Base-by-base conservation (phyloP, 1,284 basidiomycete genomes). In the Cutaneotrichosporon sp. region DNA sequence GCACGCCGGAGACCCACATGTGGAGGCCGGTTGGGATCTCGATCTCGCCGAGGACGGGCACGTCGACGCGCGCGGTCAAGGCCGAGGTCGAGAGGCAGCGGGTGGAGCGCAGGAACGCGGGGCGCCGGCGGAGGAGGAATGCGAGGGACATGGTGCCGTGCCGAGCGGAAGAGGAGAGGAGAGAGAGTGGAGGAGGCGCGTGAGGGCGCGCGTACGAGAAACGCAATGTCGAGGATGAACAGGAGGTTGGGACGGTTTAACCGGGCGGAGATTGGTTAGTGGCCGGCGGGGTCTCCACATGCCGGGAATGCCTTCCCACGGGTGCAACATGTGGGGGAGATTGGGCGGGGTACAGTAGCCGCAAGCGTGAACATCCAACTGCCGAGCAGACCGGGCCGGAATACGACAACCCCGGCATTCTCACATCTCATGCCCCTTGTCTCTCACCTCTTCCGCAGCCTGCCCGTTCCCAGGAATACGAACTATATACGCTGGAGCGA, bases 21-120 rank as follows among this genome's bases (percentile, higher is more conserved):
- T 95, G 95, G 46, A 95, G 84, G 34, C 91, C 92, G 4, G 90
- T 91, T 18, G 87, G 87, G 34, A 92, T 82, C 33, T 82, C 81
- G 59, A 91, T 80, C 70, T 81, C 81, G 31, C 72, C 72, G 13
- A 68, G 60, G 46, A 45, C 46, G 20, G 69, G 69, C 8, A 72
- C 65, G 16, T 63, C 36, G 34, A 73, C 13, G 36, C 60, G 58
- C 43, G n/a, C n/a, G n/a, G n/a, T n/a, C n/a, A n/a, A n/a, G n/a
- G n/a, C n/a, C n/a, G n/a, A n/a, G n/a, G 57, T 33, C 33, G 46
- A 47, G 25, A 57, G 45, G 2, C 24, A 8, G 8, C 22, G 45
- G 11, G 20, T 24, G 22, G 20, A 18, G 5, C 18, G 38, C 38
- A 42, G 38, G 18, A 42, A 42, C 11, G 38, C 38, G 38, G 16